Base-by-base conservation (phyloP, 352 stramenopile genomes). In the Pythium phragmitis region DNA sequence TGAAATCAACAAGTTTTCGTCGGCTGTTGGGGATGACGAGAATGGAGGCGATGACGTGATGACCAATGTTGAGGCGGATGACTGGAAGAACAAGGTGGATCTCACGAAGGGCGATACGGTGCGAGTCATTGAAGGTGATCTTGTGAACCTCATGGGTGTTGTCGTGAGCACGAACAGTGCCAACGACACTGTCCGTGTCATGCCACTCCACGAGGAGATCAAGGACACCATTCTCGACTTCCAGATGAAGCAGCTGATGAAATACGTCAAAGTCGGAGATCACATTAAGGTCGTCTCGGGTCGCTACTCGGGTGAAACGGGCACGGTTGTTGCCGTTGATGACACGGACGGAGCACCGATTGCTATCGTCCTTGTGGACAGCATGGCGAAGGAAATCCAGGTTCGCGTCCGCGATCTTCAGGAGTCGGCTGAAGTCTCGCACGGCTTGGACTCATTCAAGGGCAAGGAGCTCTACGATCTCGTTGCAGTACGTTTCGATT, bases 201-300 rank as follows among this genome's bases (percentile, higher is more conserved):
- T 96, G 86, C 87, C 87, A 13, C 73, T 96, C 33, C 87, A 96
- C 60, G 87, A 96, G 76, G 87, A 96, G 62, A 96, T 96, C 65
- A 96, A 95, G 64, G 87, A 96, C 57, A 96, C 87, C 26, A 94
- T 95, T 46, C 67, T 96, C 39, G 87, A 96, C 60, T 96, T 96
- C 67, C 85, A 94, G 69, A 66, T 95, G 45, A 93, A 91, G 61
- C 87, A 96, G 60, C 60, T 96, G 52, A 93, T 96, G 80, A 96
- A 96, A 64, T 94, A 92, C 56, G 87, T 96, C 60, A 96, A 96
- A 59, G 85, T 96, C n/a, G 89, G 89, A 43, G 89, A 96, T 63
- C 88, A 96, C 61, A 95, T 97, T 67, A 97, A 97, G 73, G 89
- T 97, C 21, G 80, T 97, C 3, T 96, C 86, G 30, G 89, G 89